These are phyloP conservation scores for Annona squamosa DNA, from an alignment of 164 flowering plant genomes.

Conservation along the genomic window DNA sequence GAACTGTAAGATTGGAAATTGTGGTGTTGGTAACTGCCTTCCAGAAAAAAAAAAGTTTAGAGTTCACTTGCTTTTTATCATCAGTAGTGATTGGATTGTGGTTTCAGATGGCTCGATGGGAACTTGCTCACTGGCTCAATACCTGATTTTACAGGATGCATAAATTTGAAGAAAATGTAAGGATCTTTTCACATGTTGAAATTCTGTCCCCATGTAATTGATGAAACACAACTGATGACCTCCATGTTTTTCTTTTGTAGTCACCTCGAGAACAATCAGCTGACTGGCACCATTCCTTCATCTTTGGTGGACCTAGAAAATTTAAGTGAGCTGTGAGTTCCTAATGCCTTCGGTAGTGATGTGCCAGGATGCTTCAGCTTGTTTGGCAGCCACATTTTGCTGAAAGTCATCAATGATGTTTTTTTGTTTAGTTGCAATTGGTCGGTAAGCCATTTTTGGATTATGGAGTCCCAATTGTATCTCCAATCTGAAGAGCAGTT, in stretches of 20 bases:
- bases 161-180: conserved; percentile 66
- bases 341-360: conserved; percentile 5
- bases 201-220: neutral
- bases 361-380: neutral
- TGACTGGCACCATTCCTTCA: conserved; percentile 80
- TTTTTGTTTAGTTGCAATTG: no score
- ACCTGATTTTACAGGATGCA: conserved; percentile 81
- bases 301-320: conserved; percentile 50
- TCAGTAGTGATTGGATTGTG: conserved; percentile 7
- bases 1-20: conserved; percentile 62
- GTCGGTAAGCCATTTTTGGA: no score
- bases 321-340: conserved; percentile 80
- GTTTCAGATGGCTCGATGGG: conserved; percentile 83
- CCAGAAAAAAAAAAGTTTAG: neutral
- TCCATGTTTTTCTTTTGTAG: conserved; percentile 30
- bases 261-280: conserved; percentile 87
- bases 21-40: neutral
- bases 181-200: neutral
- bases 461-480: no score
- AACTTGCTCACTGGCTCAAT: conserved; percentile 74
- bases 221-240: neutral
- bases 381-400: no score
- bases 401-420: no score
- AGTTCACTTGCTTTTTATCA: neutral
- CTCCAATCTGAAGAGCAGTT: no score